Percentiles rank a stretch among this genome's conserved stretches.
Conservation (phyloP, 176 grass and related monocot genomes). For the Eragrostis nindensis region DNA sequence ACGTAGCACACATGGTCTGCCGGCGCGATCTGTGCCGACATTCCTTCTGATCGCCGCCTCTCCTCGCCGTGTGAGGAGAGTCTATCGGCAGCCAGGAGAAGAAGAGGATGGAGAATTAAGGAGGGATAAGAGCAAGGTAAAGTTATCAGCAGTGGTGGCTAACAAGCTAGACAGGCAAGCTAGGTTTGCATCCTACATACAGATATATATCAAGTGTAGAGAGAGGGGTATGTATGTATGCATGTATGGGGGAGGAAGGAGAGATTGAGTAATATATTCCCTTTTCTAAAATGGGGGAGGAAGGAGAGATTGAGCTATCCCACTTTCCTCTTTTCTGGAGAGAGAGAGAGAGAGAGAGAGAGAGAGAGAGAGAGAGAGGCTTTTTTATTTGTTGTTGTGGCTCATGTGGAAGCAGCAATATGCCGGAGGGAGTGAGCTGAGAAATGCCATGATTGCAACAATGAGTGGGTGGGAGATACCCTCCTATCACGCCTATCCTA, state of each 20-base stretch:
- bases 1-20: constrained; percentile 82
- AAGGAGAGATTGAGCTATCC: constrained; percentile 65
- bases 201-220: constrained; percentile 37
- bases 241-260: constrained; percentile 48
- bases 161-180: constrained; percentile 4
- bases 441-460: constrained; percentile 70
- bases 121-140: constrained; percentile 21
- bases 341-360: constrained; percentile 42
- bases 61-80: constrained; percentile 23
- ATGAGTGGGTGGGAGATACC: constrained; percentile 86
- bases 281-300: constrained; percentile 6
- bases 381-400: constrained; percentile 44
- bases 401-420: constrained; percentile 46
- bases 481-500: constrained; percentile 33
- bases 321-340: constrained; percentile 52
- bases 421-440: constrained; percentile 24
- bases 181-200: constrained; percentile 44
- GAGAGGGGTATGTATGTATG: background rate
- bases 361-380: constrained; percentile 23
- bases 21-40: constrained; percentile 60
- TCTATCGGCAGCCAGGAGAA: constrained; percentile 28
- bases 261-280: too few species aligned
- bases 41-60: constrained; percentile 39
- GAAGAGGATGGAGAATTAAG: constrained; percentile 19
- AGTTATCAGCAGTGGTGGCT: constrained; percentile 22